phyloP scores from a whole-genome alignment of 2,329 filamentous ascomycete genomes.

The Pseudogymnoascus sp. region DNA sequence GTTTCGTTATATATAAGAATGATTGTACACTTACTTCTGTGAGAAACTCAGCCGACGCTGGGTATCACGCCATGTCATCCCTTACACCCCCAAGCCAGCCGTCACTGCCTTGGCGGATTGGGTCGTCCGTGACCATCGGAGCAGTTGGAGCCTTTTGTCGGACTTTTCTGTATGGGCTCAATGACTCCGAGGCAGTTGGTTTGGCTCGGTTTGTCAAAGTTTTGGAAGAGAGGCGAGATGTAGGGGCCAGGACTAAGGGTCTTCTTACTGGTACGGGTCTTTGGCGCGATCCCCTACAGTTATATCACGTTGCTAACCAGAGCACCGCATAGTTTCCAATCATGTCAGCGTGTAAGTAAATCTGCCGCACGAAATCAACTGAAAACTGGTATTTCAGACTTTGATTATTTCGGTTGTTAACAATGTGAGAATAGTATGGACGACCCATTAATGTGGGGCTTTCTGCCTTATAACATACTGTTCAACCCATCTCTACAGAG shows the following conservation, averaged over 20 bases:
- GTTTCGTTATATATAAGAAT: background rate
- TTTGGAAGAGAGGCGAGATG: slow-evolving; percentile 64
- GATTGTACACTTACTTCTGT: background rate
- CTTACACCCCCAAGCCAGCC: slow-evolving; percentile 34
- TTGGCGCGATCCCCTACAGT: background rate
- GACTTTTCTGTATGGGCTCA: slow-evolving; percentile 67
- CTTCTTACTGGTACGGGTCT: slow-evolving; percentile 65
- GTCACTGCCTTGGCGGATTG: slow-evolving; percentile 60
- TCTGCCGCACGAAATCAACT: slow-evolving; percentile 9
- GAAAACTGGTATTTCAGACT: background rate
- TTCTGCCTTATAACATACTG: slow-evolving; percentile 66
- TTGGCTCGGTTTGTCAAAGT: slow-evolving; percentile 66
- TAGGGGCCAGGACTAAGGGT: slow-evolving; percentile 60
- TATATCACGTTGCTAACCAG: slow-evolving; percentile 13
- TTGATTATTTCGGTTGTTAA: background rate
- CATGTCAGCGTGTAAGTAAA: slow-evolving; percentile 76
- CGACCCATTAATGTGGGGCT: slow-evolving; percentile 90
- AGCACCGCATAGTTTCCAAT: slow-evolving; percentile 59
- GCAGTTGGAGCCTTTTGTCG: slow-evolving; percentile 62
- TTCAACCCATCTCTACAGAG: slow-evolving; percentile 68
- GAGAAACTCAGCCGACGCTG: background rate
- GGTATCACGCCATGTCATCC: background rate
- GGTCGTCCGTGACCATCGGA: slow-evolving; percentile 68
- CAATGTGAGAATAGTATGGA: slow-evolving; percentile 57
- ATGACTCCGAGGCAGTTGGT: slow-evolving; percentile 67